These are phyloP conservation scores for Trichoderma cornu-damae DNA, from an alignment of 2,329 filamentous ascomycete genomes.

Conservation along the genomic window DNA sequence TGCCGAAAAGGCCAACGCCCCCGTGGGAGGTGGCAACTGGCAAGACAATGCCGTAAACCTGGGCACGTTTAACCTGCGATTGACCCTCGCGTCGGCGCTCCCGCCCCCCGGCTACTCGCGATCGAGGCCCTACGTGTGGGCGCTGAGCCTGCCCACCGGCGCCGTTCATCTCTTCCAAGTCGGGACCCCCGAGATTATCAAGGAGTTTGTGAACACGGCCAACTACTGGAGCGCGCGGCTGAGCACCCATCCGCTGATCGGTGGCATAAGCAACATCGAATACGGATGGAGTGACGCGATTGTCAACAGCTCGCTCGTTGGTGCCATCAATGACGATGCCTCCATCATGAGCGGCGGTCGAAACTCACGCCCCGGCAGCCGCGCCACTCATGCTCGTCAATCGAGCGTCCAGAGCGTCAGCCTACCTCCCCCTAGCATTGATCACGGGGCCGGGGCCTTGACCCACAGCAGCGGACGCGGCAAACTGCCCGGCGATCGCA, in stretches of 20 bases:
- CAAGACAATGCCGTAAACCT: conserved; percentile 91
- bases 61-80: conserved; percentile 79
- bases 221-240: conserved; percentile 97
- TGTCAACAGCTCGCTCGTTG: conserved; percentile 57
- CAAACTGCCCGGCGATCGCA: conserved; percentile 77
- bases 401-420: conserved; percentile 48
- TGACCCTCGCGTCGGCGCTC: conserved; percentile 85
- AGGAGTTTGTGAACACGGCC: conserved; percentile 87
- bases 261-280: conserved; percentile 93
- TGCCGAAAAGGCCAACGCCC: conserved; percentile 48
- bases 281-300: conserved; percentile 92
- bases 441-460: conserved; percentile 51
- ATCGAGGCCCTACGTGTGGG: conserved; percentile 86
- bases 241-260: conserved; percentile 87
- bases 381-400: conserved; percentile 37
- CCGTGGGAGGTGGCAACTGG: conserved; percentile 96
- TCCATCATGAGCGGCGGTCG: conserved; percentile 31
- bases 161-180: conserved; percentile 98
- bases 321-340: conserved; percentile 45
- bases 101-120: conserved; percentile 92
- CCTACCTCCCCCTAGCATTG: conserved; percentile 55
- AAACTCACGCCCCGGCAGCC: conserved; percentile 48
- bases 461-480: conserved; percentile 45
- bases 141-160: conserved; percentile 82
- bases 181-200: conserved; percentile 88